Evolutionary conservation across 352 stramenopile species (phyloP).

Genomic region (Pythium scleroteichum): DNA sequence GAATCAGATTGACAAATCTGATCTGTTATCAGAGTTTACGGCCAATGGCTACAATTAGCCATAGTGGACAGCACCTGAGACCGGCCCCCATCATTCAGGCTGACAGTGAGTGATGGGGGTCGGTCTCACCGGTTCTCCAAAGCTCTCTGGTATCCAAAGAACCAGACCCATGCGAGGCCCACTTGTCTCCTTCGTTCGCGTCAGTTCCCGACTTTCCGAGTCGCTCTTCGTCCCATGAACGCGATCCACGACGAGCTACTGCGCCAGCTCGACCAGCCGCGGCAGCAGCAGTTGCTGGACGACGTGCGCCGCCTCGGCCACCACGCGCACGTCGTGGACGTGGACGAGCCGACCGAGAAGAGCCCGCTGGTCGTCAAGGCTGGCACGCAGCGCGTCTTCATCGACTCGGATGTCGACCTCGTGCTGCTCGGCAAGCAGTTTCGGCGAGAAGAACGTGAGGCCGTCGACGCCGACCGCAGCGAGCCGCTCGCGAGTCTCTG

Average conservation of each 20-base stretch:
- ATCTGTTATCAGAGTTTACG: too few relatives aligned
- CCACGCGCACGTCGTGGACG: slow-evolving; percentile 6
- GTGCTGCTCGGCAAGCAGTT: slow-evolving; percentile 2
- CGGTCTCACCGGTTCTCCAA: too few relatives aligned
- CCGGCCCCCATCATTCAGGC: too few relatives aligned
- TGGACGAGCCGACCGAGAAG: slow-evolving; percentile 6
- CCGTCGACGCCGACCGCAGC: neutral
- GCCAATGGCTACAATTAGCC: too few relatives aligned
- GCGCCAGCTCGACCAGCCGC: slow-evolving; percentile 45
- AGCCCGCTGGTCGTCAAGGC: slow-evolving; percentile 19
- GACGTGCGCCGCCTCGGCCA: slow-evolving; percentile 12
- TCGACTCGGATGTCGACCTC: slow-evolving; percentile 15
- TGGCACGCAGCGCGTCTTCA: neutral
- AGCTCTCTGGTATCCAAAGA: too few relatives aligned
- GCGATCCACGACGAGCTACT: slow-evolving; percentile 56
- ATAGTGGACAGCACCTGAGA: too few relatives aligned
- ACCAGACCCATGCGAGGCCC: too few relatives aligned
- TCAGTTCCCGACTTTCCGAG: too few relatives aligned
- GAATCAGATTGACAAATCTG: too few relatives aligned
- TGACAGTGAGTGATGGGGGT: too few relatives aligned
- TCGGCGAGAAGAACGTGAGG: neutral
- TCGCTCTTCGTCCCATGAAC: too few relatives aligned
- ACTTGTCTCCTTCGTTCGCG: too few relatives aligned
- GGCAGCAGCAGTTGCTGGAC: slow-evolving; percentile 32
- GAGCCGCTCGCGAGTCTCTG: neutral